Conservation (phyloP, 2,329 filamentous ascomycete species). For the Lasiodiplodia citricola region DNA sequence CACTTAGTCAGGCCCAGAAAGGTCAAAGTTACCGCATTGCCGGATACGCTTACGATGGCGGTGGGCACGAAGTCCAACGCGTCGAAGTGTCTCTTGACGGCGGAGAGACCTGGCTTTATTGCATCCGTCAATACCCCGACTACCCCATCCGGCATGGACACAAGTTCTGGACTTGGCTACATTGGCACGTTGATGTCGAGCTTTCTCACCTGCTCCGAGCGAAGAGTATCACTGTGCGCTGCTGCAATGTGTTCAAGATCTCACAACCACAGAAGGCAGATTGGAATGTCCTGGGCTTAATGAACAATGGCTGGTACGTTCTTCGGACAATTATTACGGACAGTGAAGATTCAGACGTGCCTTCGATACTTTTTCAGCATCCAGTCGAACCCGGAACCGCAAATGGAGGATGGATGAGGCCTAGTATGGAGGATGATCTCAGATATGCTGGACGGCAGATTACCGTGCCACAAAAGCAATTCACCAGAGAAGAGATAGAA, state of each 20-base stretch:
- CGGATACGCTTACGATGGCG: conserved; percentile 58
- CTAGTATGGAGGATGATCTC: conserved; percentile 52
- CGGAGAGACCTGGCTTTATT: conserved; percentile 56
- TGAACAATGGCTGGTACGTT: conserved; percentile 60
- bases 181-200: conserved; percentile 59
- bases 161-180: conserved; percentile 61
- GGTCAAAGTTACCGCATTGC: conserved; percentile 51
- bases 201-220: conserved; percentile 51
- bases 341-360: conserved; percentile 38
- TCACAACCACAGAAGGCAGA: conserved; percentile 53
- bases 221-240: conserved; percentile 52
- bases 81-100: conserved; percentile 57
- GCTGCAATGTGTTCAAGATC: conserved; percentile 58
- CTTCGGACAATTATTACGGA: conserved; percentile 49
- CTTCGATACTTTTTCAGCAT: conserved; percentile 53
- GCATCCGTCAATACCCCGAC: conserved; percentile 55
- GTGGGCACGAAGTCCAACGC: conserved; percentile 55
- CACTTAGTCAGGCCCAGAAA: conserved; percentile 44
- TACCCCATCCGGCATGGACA: conserved; percentile 57
- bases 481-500: conserved; percentile 60
- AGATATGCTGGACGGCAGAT: conserved; percentile 52
- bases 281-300: conserved; percentile 61
- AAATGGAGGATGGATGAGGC: conserved; percentile 59
- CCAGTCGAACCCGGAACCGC: conserved; percentile 50
- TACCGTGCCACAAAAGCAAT: conserved; percentile 55